Base-by-base conservation (phyloP, 345 rosid species). In the Adansonia digitata region DNA sequence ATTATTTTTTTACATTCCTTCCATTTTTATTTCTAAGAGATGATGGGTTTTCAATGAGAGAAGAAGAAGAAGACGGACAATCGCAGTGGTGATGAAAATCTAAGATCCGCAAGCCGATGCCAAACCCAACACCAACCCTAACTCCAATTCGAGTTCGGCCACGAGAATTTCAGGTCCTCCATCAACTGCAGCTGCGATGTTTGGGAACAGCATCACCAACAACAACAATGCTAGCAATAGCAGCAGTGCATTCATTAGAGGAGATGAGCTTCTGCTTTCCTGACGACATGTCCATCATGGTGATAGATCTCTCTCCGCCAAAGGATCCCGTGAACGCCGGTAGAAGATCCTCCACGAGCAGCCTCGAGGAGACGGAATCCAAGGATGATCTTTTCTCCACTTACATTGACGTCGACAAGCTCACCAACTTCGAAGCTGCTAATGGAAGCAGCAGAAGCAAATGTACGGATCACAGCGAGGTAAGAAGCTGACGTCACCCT, bases 301-400 rank as follows among this genome's bases (percentile, higher is more conserved):
- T 89, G 88, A 82, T 79, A 86, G 88, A 81, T 82, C 85, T 87
- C 35, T 78, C 78, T 17, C 80, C 78, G 27, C 79, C 69, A 13
- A 67, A 74, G 52, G 60, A 68, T 79, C 84, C 11, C 79, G 72
- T 77, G 31, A 74, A 53, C 24, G 75, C 74, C 29, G 77, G 67
- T 0, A 74, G 75, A 39, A 74, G 77, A 7, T 84, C 90, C 46
- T 84, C 88, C 13, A 78, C 83, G 1, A 53, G 75, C 5, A 80
- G 82, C 74, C 22, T 73, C 69, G 80, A 86, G 3, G 91, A 86
- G 29, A 75, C 80, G 67, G 85, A 85, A 46, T 83, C 88, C 17
- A 86, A 86, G 74, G 94, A 89, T 74, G 94, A 90, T 74, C 84
- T 88, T 55, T 85, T 88, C 84, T 85, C 90, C 5, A 85, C 92